Conservation (phyloP, 345 rosid species). For the Pistacia vera region DNA sequence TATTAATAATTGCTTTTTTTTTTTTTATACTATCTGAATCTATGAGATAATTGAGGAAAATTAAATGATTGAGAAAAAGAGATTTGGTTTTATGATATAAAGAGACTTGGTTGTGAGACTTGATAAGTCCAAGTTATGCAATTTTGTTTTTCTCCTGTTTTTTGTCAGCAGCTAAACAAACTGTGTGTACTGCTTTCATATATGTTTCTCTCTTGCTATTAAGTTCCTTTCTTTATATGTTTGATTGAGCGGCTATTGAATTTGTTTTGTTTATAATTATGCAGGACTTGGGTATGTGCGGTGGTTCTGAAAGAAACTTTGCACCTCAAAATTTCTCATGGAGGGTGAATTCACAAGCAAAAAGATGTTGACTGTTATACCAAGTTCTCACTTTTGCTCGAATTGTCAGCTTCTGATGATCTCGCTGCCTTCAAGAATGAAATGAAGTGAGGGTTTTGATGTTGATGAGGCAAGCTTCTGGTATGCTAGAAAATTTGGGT, state of each 20-base stretch:
- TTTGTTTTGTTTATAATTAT: slow-evolving; percentile 20
- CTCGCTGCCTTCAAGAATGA: slow-evolving; percentile 53
- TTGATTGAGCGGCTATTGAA: slow-evolving; percentile 9
- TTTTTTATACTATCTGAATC: not conserved
- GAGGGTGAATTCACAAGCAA: slow-evolving; percentile 41
- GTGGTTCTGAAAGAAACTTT: slow-evolving; percentile 42
- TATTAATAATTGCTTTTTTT: not conserved
- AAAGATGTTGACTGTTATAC: slow-evolving; percentile 28
- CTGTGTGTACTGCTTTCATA: not conserved
- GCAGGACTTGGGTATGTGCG: slow-evolving; percentile 65
- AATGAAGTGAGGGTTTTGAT: slow-evolving; percentile 50
- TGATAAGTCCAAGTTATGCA: not conserved
- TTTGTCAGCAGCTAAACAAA: slow-evolving; percentile 1
- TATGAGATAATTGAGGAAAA: not conserved
- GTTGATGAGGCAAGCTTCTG: slow-evolving; percentile 61
- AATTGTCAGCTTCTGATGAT: slow-evolving; percentile 71
- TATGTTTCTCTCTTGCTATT: not conserved
- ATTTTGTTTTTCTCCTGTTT: not conserved
- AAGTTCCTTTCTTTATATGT: not conserved
- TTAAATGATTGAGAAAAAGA: not conserved
- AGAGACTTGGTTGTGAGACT: not conserved
- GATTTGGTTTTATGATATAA: not conserved
- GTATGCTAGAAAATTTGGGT: slow-evolving; percentile 79
- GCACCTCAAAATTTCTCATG: slow-evolving; percentile 42
- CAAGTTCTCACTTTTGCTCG: slow-evolving; percentile 63